Evolutionary conservation across 2,329 filamentous ascomycete species (phyloP).

Genomic region (Zymoseptoria pseudotritici): DNA sequence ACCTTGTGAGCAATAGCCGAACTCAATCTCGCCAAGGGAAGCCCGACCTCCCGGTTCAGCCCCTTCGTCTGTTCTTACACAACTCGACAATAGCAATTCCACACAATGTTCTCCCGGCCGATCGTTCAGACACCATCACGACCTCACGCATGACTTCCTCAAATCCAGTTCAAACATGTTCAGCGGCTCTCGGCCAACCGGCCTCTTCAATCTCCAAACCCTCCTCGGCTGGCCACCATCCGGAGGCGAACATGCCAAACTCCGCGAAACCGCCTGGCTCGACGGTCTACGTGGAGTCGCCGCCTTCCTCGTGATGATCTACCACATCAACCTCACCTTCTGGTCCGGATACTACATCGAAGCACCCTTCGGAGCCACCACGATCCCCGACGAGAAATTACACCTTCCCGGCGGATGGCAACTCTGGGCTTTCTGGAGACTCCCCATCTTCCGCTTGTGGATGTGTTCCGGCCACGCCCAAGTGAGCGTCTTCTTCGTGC

Average conservation of each 20-base stretch:
- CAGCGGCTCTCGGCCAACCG: too few relatives aligned
- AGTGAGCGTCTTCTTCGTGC: slow-evolving; percentile 14
- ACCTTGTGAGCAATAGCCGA: too few relatives aligned
- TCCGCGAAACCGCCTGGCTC: slow-evolving; percentile 12
- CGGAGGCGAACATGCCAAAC: not conserved
- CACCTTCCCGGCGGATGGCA: slow-evolving; percentile 1
- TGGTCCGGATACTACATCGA: not conserved
- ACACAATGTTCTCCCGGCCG: too few relatives aligned
- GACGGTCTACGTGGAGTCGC: slow-evolving; percentile 18
- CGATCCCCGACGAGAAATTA: not conserved
- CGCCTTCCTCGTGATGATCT: slow-evolving; percentile 14
- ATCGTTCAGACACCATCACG: too few relatives aligned
- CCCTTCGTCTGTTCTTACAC: too few relatives aligned
- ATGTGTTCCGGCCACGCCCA: slow-evolving; percentile 11
- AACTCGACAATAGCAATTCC: too few relatives aligned
- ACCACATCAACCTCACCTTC: slow-evolving; percentile 13
- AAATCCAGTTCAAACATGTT: too few relatives aligned
- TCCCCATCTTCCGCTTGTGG: slow-evolving; percentile 14
- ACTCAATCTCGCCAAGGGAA: too few relatives aligned
- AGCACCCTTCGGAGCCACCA: slow-evolving; percentile 7
- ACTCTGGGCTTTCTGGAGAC: slow-evolving; percentile 10
- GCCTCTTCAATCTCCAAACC: not conserved
- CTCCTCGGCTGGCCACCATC: not conserved
- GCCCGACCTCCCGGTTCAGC: too few relatives aligned
- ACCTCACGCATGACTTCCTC: too few relatives aligned